phyloP scores from a whole-genome alignment of 108 stramenopile genomes.

The Skeletonema menzelii region DNA sequence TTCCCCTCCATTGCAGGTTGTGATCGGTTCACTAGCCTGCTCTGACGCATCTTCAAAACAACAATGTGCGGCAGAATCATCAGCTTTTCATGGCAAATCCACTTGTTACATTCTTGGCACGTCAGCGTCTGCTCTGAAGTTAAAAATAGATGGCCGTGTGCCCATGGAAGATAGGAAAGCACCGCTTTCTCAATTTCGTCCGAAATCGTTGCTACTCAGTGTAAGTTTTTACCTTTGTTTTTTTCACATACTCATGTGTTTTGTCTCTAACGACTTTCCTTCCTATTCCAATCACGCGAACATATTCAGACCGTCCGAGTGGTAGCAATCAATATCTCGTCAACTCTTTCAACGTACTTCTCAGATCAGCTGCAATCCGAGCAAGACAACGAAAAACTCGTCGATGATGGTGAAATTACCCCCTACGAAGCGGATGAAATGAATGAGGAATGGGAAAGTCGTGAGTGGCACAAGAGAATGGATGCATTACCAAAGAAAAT shows the following conservation, averaged over 20 bases:
- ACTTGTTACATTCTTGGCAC: slow-evolving; percentile 33
- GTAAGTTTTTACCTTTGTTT: slow-evolving; percentile 22
- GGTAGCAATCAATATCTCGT: slow-evolving; percentile 34
- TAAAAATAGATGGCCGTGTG: slow-evolving; percentile 47
- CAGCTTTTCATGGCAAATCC: background rate
- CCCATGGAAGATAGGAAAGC: slow-evolving; percentile 49
- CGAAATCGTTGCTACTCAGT: slow-evolving; percentile 35
- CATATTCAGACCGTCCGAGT: slow-evolving; percentile 35
- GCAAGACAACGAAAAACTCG: slow-evolving; percentile 36
- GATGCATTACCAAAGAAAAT: slow-evolving; percentile 29
- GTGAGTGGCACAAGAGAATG: slow-evolving; percentile 39
- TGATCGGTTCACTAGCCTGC: slow-evolving; percentile 19
- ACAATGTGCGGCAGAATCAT: background rate
- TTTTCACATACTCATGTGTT: too few species aligned
- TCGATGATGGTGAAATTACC: slow-evolving; percentile 42
- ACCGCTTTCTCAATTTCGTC: slow-evolving; percentile 30
- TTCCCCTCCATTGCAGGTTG: slow-evolving; percentile 26
- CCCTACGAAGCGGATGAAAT: slow-evolving; percentile 35
- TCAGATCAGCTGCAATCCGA: slow-evolving; percentile 45
- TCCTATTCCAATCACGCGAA: too few species aligned
- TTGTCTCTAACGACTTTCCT: background rate
- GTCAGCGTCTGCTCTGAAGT: slow-evolving; percentile 14
- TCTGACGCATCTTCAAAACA: background rate
- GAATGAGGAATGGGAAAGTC: slow-evolving; percentile 47
- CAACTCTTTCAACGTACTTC: slow-evolving; percentile 41